Evolutionary conservation across 2,329 filamentous ascomycete species (phyloP).

Genomic region (Trichoderma hamatum): DNA sequence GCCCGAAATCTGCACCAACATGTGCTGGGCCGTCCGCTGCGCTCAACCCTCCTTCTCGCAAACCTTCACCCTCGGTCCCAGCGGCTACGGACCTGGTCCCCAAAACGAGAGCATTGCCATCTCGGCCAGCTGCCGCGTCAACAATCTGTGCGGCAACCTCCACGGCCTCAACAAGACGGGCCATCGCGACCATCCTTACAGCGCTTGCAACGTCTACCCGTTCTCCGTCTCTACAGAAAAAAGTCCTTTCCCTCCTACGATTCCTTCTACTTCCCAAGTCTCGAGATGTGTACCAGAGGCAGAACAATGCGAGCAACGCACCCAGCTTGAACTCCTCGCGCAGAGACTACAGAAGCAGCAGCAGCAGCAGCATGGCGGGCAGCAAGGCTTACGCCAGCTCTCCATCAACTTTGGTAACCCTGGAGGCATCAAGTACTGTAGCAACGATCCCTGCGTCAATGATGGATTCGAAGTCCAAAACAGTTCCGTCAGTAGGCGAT

Average conservation of each 20-base stretch:
- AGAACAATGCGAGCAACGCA: constrained; percentile 27
- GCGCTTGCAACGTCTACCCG: constrained; percentile 31
- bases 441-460: constrained; percentile 30
- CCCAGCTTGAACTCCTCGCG: constrained; percentile 17
- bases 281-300: constrained; percentile 30
- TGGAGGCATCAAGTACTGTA: constrained; percentile 29
- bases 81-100: background rate
- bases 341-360: constrained; percentile 8
- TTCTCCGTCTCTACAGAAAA: constrained; percentile 28
- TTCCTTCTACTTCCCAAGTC: constrained; percentile 22
- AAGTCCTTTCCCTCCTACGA: constrained; percentile 4
- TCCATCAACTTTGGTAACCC: constrained; percentile 31
- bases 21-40: constrained; percentile 34
- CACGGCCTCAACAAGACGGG: constrained; percentile 25
- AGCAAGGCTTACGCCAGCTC: constrained; percentile 18
- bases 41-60: constrained; percentile 29
- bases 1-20: constrained; percentile 33
- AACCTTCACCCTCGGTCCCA: constrained; percentile 27
- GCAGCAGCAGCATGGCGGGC: constrained; percentile 8
- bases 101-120: constrained; percentile 4
- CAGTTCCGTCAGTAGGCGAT: constrained; percentile 24
- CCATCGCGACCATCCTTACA: constrained; percentile 25
- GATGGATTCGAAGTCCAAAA: constrained; percentile 32
- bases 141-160: constrained; percentile 28
- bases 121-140: constrained; percentile 26